phyloP scores from a whole-genome alignment of 768 basidiomycete genomes.

The Pisolithus sp. region DNA sequence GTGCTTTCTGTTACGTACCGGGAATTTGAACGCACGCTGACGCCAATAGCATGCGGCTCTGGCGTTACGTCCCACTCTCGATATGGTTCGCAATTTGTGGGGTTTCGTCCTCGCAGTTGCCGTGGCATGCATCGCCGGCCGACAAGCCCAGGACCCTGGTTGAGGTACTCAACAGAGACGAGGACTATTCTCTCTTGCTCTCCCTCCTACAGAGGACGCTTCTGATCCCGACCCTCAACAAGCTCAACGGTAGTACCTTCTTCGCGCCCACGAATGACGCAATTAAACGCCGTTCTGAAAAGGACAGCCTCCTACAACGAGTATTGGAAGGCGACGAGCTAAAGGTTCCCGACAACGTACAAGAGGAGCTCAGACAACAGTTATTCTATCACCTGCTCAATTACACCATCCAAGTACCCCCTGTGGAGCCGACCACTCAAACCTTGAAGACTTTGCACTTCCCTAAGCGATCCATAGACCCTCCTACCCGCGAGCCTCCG shows the following conservation, averaged over 20 bases:
- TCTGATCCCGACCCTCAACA: constrained; percentile 89
- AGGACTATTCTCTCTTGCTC: constrained; percentile 73
- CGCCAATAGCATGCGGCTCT: constrained; percentile 27
- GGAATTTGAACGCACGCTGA: background rate
- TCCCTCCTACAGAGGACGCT: constrained; percentile 74
- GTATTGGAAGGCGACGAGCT: constrained; percentile 24
- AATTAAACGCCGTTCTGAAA: constrained; percentile 43
- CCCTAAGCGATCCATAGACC: constrained; percentile 53
- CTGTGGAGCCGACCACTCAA: constrained; percentile 29
- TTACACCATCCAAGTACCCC: constrained; percentile 50
- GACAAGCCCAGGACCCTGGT: constrained; percentile 55
- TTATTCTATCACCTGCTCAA: constrained; percentile 94
- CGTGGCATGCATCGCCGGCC: constrained; percentile 17
- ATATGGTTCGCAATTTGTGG: constrained; percentile 21
- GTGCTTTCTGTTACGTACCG: no score
- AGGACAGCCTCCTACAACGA: constrained; percentile 27
- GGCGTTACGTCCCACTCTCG: constrained; percentile 28
- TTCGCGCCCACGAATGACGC: constrained; percentile 97
- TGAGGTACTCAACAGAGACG: constrained; percentile 68
- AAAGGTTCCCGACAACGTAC: constrained; percentile 66
- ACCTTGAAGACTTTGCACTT: constrained; percentile 62
- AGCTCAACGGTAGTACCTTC: constrained; percentile 73
- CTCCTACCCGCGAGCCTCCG: constrained; percentile 62
- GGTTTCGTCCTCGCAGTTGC: constrained; percentile 16
- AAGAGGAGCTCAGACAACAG: constrained; percentile 80